These are phyloP conservation scores for Brassica juncea DNA, from an alignment of 345 rosid genomes.

Conservation along the genomic window DNA sequence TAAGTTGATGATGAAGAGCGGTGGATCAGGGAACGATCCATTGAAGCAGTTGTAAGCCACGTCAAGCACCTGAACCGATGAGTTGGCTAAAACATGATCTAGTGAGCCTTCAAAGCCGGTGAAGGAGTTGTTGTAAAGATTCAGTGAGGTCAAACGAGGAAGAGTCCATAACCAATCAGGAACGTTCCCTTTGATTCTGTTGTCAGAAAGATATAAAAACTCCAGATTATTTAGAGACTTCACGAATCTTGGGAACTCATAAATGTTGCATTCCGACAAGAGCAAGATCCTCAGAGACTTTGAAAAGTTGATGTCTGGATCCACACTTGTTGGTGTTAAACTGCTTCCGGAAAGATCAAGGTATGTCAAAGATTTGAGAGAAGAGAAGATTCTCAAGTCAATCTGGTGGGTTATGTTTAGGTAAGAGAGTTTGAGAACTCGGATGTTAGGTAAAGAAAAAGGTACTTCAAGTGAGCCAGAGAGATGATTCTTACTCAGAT, in stretches of 20 bases:
- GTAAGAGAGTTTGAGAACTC: not conserved
- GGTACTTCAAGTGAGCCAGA: not conserved
- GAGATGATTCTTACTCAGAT: not conserved
- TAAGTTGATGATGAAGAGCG: constrained; percentile 19
- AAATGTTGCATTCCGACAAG: not conserved
- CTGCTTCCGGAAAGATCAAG: not conserved
- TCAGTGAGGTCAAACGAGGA: not conserved
- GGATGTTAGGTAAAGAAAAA: not conserved
- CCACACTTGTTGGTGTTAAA: not conserved
- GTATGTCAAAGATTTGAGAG: not conserved
- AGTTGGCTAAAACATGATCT: constrained; percentile 1
- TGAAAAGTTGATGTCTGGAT: not conserved
- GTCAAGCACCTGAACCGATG: constrained; percentile 15
- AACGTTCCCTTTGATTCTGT: constrained; percentile 15
- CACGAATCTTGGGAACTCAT: not conserved
- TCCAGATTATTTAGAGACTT: not conserved
- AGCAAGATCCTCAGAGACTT: not conserved
- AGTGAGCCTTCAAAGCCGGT: not conserved
- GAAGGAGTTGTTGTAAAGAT: not conserved
- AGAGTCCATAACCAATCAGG: constrained; percentile 15
- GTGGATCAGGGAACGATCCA: constrained; percentile 23
- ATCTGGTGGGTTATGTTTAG: not conserved
- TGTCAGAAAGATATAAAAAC: not conserved
- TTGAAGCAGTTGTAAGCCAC: constrained; percentile 5
- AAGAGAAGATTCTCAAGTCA: not conserved